phyloP scores from a whole-genome alignment of 345 rosid species.

The Schrenkiella parvula region DNA sequence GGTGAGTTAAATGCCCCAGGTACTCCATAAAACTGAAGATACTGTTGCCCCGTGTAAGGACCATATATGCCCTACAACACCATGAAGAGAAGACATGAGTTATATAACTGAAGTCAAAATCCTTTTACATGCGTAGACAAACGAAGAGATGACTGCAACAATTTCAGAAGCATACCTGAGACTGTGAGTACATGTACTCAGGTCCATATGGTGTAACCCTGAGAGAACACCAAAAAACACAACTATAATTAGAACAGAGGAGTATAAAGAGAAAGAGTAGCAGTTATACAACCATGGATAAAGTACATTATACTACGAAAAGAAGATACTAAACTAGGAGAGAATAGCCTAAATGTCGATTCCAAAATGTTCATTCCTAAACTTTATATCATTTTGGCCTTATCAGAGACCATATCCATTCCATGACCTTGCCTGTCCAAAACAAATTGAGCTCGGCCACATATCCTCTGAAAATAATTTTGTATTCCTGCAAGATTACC shows the following conservation, averaged over 20 bases:
- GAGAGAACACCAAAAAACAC: slow-evolving; percentile 22
- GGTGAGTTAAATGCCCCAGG: slow-evolving; percentile 63
- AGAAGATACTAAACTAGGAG: slow-evolving; percentile 5
- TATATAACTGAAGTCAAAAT: not conserved
- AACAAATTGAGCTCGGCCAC: slow-evolving; percentile 54
- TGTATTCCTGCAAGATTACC: slow-evolving; percentile 72
- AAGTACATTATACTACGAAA: not conserved
- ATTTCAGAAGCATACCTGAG: slow-evolving; percentile 26
- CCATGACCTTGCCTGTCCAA: slow-evolving; percentile 59
- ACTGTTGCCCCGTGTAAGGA: slow-evolving; percentile 72
- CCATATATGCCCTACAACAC: slow-evolving; percentile 57
- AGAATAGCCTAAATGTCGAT: not conserved
- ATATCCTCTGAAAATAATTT: slow-evolving; percentile 55
- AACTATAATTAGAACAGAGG: not conserved
- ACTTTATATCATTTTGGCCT: not conserved
- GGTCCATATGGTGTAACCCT: slow-evolving; percentile 78
- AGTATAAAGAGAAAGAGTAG: not conserved
- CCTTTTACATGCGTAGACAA: not conserved
- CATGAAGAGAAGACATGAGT: slow-evolving; percentile 5
- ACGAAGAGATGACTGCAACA: slow-evolving; percentile 5
- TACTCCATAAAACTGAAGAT: slow-evolving; percentile 77
- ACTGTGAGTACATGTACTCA: slow-evolving; percentile 83
- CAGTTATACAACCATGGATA: not conserved
- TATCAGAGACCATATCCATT: slow-evolving; percentile 26
- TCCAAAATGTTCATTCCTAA: not conserved